phyloP scores from a whole-genome alignment of 768 basidiomycete species.

The Antrodiella citrinella region DNA sequence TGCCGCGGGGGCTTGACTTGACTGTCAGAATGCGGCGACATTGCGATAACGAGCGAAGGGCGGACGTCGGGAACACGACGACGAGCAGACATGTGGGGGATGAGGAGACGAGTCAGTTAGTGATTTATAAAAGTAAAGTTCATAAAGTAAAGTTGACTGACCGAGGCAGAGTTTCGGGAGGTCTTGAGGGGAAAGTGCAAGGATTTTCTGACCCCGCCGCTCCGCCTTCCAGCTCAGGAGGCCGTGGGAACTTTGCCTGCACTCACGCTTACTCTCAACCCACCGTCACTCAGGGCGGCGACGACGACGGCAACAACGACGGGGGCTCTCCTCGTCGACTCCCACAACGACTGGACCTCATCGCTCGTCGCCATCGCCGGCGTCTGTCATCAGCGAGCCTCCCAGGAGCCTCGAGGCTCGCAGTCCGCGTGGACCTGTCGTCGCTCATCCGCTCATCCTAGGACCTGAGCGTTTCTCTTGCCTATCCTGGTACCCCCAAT shows the following conservation, averaged over 20 bases:
- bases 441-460: background rate
- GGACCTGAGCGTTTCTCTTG: background rate
- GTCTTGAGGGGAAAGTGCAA: conserved; percentile 15
- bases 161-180: conserved; percentile 52
- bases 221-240: conserved; percentile 3
- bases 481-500: background rate
- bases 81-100: conserved; percentile 19
- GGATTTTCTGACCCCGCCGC: conserved; percentile 9
- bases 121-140: conserved; percentile 49
- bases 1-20: conserved; percentile 7
- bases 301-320: background rate
- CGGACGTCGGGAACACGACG: conserved; percentile 17
- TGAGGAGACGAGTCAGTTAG: conserved; percentile 28
- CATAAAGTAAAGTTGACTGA: conserved; percentile 66
- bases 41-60: conserved; percentile 8
- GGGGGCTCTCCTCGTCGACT: background rate
- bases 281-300: background rate
- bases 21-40: conserved; percentile 11
- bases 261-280: conserved; percentile 1
- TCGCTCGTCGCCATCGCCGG: background rate
- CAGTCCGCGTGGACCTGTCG: background rate
- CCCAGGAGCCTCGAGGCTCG: background rate
- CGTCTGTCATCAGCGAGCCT: background rate
- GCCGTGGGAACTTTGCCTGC: conserved; percentile 9
- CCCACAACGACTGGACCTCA: background rate